Base-by-base conservation (phyloP, 2,329 filamentous ascomycete species). In the Fusarium citri region DNA sequence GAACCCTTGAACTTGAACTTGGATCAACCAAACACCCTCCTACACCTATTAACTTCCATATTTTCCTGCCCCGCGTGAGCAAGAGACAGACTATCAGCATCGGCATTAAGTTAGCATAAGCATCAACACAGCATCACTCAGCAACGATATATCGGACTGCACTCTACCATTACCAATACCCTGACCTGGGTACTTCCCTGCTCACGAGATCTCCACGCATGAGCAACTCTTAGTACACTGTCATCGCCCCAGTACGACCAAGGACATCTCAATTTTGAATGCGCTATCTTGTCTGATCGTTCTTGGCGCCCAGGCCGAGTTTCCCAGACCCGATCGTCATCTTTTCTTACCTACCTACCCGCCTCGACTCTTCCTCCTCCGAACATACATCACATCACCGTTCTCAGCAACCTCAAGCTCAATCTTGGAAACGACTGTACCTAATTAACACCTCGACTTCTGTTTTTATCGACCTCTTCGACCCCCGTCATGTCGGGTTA, bases 401-500 rank as follows among this genome's bases (percentile, higher is more conserved):
- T 42, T 47, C 31, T 47, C 55, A 41, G 45, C 60, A 60, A 25
- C 55, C 31, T 46, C 47, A 50, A 62, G 50, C 59, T 14, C 34
- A 49, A 49, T 34, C 37, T 26, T 45, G 48, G 23, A 60, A 16
- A 43, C 49, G 37, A 42, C 26, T 26, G 40, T 53, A 22, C 55
- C 46, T 49, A 30, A 40, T 28, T n/a, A 42, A 40, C 25, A 26
- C 43, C n/a, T 42, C 28, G 31, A 47, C 53, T 23, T 37, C 16
- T 40, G n/a, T n/a, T 15, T 26, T 40, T 40, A 50, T 62, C 49
- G 28, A 26, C 45, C n/a, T 47, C 23, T 37, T 30, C 45, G 26
- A 30, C 37, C 48, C 68, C 66, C 48, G 73, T 69, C 64, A 91
- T 91, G 89, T 90, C 89, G 71, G 88, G 87, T 76, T 91, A 89